phyloP scores from a whole-genome alignment of 1,284 basidiomycete species.

The Sporisorium sorghi region DNA sequence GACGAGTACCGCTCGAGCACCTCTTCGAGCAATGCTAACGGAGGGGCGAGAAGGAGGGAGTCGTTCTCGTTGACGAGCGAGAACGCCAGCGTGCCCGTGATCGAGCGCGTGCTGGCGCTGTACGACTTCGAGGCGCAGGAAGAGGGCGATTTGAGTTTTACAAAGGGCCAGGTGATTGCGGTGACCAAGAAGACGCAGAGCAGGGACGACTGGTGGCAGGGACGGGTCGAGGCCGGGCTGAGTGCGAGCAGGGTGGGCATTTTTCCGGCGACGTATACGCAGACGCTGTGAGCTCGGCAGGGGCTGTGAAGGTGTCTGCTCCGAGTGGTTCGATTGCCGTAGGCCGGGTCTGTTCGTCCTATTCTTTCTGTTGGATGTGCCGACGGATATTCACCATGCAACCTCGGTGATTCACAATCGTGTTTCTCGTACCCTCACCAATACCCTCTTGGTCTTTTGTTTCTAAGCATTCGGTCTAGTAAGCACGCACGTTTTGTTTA shows the following conservation, averaged over 20 bases:
- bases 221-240: constrained; percentile 47
- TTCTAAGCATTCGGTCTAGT: no score
- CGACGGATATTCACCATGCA: no score
- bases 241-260: constrained; percentile 35
- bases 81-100: constrained; percentile 34
- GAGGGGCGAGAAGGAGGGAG: constrained; percentile 10
- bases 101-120: constrained; percentile 57
- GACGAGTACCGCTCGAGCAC: constrained; percentile 9
- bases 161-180: constrained; percentile 63
- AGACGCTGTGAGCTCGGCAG: constrained; percentile 34
- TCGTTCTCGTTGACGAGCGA: constrained; percentile 26
- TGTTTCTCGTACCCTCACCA: no score
- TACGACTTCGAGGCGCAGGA: constrained; percentile 64
- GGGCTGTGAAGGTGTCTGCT: no score
- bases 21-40: neutral
- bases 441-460: no score
- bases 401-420: no score
- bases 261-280: constrained; percentile 49
- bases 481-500: no score
- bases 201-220: constrained; percentile 66
- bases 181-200: constrained; percentile 59
- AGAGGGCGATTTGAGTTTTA: constrained; percentile 60
- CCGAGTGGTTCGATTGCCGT: no score
- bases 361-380: no score
- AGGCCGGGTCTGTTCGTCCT: no score